A percentile compares a stretch with the other conserved stretches of the same genome.
Evolutionary conservation across 305 asterid species (phyloP).

Genomic region (Rubia occidens): DNA sequence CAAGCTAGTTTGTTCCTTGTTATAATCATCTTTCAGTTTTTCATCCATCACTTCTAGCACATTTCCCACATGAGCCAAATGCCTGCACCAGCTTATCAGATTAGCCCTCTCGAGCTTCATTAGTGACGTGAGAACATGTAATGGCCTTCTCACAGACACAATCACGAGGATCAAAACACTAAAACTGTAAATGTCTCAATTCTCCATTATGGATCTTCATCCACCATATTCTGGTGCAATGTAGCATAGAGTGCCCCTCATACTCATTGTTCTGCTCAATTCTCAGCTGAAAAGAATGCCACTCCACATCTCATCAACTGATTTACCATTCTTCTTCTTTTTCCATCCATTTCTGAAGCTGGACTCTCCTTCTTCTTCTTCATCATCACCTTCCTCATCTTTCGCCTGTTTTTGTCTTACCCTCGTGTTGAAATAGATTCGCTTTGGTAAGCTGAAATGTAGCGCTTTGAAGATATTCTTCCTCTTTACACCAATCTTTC

Average conservation of each 20-base stretch:
- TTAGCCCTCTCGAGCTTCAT: conserved; percentile 87
- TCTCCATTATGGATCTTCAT: conserved; percentile 65
- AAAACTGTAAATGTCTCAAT: conserved; percentile 71
- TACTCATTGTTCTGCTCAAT: conserved; percentile 87
- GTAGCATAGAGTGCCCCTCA: conserved; percentile 89
- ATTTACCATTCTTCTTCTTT: conserved; percentile 43
- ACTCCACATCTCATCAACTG: conserved; percentile 59
- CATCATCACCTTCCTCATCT: conserved; percentile 21
- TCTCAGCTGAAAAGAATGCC: conserved; percentile 81
- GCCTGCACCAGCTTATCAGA: conserved; percentile 72
- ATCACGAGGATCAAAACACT: conserved; percentile 80
- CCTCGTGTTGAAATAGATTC: conserved; percentile 33
- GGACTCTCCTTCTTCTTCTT: conserved; percentile 43
- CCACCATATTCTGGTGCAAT: conserved; percentile 80
- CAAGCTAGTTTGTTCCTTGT: conserved; percentile 53
- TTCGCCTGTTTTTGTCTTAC: conserved; percentile 15
- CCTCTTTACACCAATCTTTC: conserved; percentile 22
- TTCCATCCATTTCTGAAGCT: conserved; percentile 64
- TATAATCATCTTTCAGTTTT: conserved; percentile 41
- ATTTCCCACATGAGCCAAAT: conserved; percentile 59
- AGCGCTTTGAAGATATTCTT: conserved; percentile 38
- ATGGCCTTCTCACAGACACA: conserved; percentile 74
- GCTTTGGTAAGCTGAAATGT: conserved; percentile 55
- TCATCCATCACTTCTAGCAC: conserved; percentile 67
- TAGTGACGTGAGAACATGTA: conserved; percentile 80